Evolutionary conservation across 352 stramenopile species (phyloP).

Genomic region (Achlya hypogyna): DNA sequence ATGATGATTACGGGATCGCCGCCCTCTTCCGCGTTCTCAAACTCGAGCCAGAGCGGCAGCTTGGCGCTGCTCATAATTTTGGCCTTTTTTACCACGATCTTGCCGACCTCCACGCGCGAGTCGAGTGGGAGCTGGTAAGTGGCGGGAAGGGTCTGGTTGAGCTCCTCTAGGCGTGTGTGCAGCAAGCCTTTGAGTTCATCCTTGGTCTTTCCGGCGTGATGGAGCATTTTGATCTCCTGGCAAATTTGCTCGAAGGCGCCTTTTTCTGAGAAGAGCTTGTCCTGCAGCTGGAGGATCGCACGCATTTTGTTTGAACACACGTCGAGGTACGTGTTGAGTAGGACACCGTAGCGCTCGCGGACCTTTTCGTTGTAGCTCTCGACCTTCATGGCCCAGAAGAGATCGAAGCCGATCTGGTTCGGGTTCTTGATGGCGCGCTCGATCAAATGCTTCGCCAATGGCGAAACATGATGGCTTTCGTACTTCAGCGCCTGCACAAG

Average conservation of each 20-base stretch:
- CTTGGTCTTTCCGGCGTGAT: constrained; percentile 45
- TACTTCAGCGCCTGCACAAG: constrained; percentile 87
- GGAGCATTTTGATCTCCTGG: constrained; percentile 35
- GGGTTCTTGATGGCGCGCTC: constrained; percentile 82
- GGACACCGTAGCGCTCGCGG: constrained; percentile 66
- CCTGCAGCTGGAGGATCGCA: constrained; percentile 84
- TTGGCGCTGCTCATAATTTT: constrained; percentile 86
- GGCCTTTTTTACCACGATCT: constrained; percentile 81
- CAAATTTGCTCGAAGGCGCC: constrained; percentile 79
- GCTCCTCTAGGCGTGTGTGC: constrained; percentile 58
- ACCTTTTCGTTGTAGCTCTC: constrained; percentile 79
- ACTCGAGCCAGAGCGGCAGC: constrained; percentile 81
- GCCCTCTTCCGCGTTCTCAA: constrained; percentile 69
- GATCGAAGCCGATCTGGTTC: constrained; percentile 83
- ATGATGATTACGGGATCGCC: constrained; percentile 81
- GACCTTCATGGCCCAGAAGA: constrained; percentile 88
- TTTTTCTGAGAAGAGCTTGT: constrained; percentile 71
- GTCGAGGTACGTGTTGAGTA: constrained; percentile 79
- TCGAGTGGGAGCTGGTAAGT: constrained; percentile 86
- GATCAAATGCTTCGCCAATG: constrained; percentile 71
- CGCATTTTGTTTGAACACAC: constrained; percentile 87
- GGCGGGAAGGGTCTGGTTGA: constrained; percentile 72
- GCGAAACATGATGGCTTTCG: constrained; percentile 77
- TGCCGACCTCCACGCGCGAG: constrained; percentile 76
- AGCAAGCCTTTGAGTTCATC: constrained; percentile 81